Conservation (phyloP, 2,329 filamentous ascomycete species). For the Acrocalymma vagum region DNA sequence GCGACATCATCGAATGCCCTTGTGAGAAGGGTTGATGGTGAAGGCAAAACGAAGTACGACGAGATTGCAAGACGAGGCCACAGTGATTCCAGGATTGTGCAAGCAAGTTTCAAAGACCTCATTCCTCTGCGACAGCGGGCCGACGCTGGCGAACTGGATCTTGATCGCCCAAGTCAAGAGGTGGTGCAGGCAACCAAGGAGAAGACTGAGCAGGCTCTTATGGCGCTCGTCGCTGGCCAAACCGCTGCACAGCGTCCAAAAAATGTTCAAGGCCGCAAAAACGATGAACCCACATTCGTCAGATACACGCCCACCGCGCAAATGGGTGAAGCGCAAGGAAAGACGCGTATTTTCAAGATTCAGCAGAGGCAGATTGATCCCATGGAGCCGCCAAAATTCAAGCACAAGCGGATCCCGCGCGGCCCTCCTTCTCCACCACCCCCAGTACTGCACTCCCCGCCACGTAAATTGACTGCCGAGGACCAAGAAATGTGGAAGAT, state of each 20-base stretch:
- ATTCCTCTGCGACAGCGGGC: slow-evolving; percentile 94
- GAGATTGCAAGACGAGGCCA: slow-evolving; percentile 93
- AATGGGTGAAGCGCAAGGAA: slow-evolving; percentile 87
- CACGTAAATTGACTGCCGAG: slow-evolving; percentile 92
- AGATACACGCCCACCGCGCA: slow-evolving; percentile 95
- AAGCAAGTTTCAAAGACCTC: slow-evolving; percentile 95
- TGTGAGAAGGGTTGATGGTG: slow-evolving; percentile 87
- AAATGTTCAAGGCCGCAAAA: slow-evolving; percentile 82
- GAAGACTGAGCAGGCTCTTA: slow-evolving; percentile 86
- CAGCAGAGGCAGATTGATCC: slow-evolving; percentile 93
- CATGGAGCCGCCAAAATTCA: slow-evolving; percentile 97
- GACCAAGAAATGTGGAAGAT: slow-evolving; percentile 98
- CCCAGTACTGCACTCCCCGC: slow-evolving; percentile 93
- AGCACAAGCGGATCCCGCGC: slow-evolving; percentile 96
- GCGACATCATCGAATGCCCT: slow-evolving; percentile 78
- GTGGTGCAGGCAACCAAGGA: slow-evolving; percentile 85
- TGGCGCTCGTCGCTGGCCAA: slow-evolving; percentile 82
- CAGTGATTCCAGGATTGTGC: slow-evolving; percentile 81
- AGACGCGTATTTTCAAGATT: slow-evolving; percentile 98
- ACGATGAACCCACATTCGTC: slow-evolving; percentile 90
- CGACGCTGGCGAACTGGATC: slow-evolving; percentile 88
- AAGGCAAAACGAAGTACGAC: slow-evolving; percentile 96
- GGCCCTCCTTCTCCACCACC: slow-evolving; percentile 92
- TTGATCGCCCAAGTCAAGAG: slow-evolving; percentile 85
- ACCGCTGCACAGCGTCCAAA: slow-evolving; percentile 95